phyloP scores from a whole-genome alignment of 441 rosid species.

The Hura crepitans region DNA sequence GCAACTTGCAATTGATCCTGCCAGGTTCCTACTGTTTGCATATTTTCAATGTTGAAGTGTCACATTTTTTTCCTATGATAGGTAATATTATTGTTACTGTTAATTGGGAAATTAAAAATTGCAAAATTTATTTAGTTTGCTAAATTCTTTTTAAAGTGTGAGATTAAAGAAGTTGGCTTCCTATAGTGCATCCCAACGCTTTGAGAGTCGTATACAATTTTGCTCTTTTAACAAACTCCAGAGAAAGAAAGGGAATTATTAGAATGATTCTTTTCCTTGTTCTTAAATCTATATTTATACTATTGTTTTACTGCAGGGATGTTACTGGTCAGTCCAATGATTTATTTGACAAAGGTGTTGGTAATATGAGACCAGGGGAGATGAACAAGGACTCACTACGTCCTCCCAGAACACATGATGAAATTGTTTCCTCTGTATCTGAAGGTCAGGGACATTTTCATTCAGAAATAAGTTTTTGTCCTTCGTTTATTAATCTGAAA shows the following conservation, averaged over 20 bases:
- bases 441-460: slow-evolving; percentile 42
- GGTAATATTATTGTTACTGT: neutral
- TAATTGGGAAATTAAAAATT: neutral
- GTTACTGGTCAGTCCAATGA: slow-evolving; percentile 29
- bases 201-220: neutral
- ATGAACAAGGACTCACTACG: slow-evolving; percentile 27
- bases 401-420: slow-evolving; percentile 30
- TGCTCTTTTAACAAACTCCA: neutral
- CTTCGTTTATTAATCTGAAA: slow-evolving; percentile 27
- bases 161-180: neutral
- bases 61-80: neutral
- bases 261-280: too few species aligned
- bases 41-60: slow-evolving; percentile 10
- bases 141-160: neutral
- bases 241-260: neutral
- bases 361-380: slow-evolving; percentile 27
- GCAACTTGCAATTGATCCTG: slow-evolving; percentile 34
- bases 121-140: neutral
- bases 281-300: neutral
- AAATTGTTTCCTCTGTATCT: slow-evolving; percentile 34
- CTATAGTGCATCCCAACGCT: neutral
- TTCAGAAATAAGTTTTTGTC: slow-evolving; percentile 19
- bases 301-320: slow-evolving; percentile 28
- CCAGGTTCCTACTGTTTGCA: slow-evolving; percentile 36
- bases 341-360: slow-evolving; percentile 26